Percentiles rank a stretch among this genome's conserved stretches.
phyloP scores from a whole-genome alignment of 2,329 filamentous ascomycete genomes.

The Phoma sp. region DNA sequence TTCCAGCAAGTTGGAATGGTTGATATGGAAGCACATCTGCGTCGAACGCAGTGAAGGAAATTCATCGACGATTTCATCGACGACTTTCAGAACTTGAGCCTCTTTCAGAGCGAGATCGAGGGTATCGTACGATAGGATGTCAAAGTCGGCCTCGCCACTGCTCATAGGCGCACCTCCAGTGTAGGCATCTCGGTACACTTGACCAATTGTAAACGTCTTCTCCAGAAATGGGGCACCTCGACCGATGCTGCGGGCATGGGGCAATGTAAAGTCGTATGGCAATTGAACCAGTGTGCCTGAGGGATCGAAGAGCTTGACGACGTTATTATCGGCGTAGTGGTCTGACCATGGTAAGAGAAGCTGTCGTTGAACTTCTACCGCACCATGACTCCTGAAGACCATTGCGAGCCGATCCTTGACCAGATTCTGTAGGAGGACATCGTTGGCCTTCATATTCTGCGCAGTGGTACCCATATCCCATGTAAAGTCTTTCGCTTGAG shows the following conservation, averaged over 20 bases:
- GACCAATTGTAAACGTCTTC: conserved; percentile 85
- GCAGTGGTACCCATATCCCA: conserved; percentile 53
- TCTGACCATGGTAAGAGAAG: conserved; percentile 81
- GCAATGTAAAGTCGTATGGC: conserved; percentile 91
- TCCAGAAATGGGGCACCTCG: conserved; percentile 69
- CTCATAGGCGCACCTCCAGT: conserved; percentile 81
- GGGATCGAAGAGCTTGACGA: conserved; percentile 79
- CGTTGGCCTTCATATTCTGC: conserved; percentile 49
- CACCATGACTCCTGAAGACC: conserved; percentile 89
- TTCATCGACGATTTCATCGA: conserved; percentile 85
- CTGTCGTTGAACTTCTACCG: conserved; percentile 77
- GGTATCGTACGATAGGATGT: conserved; percentile 85
- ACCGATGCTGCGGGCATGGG: conserved; percentile 83
- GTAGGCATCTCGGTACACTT: conserved; percentile 79
- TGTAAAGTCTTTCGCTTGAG: conserved; percentile 74
- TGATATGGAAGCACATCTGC: conserved; percentile 87
- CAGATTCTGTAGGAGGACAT: conserved; percentile 72
- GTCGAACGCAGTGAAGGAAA: conserved; percentile 76
- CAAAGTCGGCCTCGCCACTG: conserved; percentile 92
- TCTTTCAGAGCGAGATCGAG: conserved; percentile 87
- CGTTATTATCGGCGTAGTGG: conserved; percentile 72
- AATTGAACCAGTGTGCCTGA: conserved; percentile 89
- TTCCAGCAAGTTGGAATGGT: conserved; percentile 84
- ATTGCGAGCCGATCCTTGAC: conserved; percentile 76
- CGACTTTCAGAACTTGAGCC: conserved; percentile 89